phyloP scores from a whole-genome alignment of 352 stramenopile species.

The Phytopythium helicoides region DNA sequence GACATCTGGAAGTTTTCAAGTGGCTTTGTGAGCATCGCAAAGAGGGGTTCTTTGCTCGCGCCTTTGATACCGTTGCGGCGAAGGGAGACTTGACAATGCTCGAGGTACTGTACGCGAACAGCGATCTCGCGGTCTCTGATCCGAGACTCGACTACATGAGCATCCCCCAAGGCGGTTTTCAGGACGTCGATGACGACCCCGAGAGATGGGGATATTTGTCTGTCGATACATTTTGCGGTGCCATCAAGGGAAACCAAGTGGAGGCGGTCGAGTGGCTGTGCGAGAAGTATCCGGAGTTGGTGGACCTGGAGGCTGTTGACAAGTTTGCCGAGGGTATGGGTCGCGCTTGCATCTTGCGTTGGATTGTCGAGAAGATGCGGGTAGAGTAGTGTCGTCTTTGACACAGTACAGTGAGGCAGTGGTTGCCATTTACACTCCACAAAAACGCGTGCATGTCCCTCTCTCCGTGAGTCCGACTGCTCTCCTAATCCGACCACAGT shows the following conservation, averaged over 20 bases:
- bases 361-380: slow-evolving; percentile 1
- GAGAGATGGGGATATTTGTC: not conserved
- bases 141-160: too few relatives aligned
- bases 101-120: not conserved
- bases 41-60: not conserved
- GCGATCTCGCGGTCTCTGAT: not conserved
- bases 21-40: not conserved
- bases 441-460: too few relatives aligned
- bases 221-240: not conserved
- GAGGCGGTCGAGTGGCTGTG: slow-evolving; percentile 3
- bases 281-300: not conserved
- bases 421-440: too few relatives aligned
- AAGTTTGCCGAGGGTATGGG: not conserved
- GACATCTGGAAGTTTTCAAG: not conserved
- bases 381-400: too few relatives aligned
- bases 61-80: not conserved
- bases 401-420: too few relatives aligned
- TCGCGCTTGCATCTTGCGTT: not conserved
- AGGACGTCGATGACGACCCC: too few relatives aligned
- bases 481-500: too few relatives aligned
- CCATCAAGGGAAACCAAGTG: slow-evolving; percentile 4
- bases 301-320: not conserved
- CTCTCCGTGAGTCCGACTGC: too few relatives aligned
- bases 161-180: too few relatives aligned
- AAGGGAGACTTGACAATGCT: not conserved